Percentiles rank a stretch among this genome's conserved stretches.
phyloP scores from a whole-genome alignment of 805 yeast species.

The Cyberlindnera saturnus region DNA sequence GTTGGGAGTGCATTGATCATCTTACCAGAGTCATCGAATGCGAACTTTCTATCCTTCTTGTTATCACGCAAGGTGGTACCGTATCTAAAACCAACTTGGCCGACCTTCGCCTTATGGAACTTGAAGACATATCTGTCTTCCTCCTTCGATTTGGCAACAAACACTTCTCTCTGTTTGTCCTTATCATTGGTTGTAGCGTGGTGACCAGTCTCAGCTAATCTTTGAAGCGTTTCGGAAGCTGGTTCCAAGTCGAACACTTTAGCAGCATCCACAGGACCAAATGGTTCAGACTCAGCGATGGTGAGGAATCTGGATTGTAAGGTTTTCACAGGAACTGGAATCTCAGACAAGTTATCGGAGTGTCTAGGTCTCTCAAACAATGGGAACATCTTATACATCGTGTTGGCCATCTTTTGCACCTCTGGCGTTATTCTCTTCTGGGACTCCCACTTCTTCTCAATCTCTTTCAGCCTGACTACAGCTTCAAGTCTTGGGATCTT shows the following conservation, averaged over 20 bases:
- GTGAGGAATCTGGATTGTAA: constrained; percentile 77
- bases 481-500: constrained; percentile 88
- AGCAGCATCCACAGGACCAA: constrained; percentile 95
- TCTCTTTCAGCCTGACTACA: constrained; percentile 56
- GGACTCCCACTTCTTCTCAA: constrained; percentile 58
- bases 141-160: constrained; percentile 37
- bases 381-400: constrained; percentile 81
- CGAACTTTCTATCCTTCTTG: constrained; percentile 74
- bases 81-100: constrained; percentile 84
- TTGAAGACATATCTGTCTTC: constrained; percentile 63
- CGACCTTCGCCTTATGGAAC: constrained; percentile 74
- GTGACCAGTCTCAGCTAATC: constrained; percentile 54
- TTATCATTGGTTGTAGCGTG: constrained; percentile 27
- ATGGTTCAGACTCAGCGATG: constrained; percentile 90
- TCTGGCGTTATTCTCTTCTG: constrained; percentile 50
- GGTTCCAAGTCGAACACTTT: constrained; percentile 75
- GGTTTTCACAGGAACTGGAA: constrained; percentile 84
- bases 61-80: constrained; percentile 88
- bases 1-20: constrained; percentile 28
- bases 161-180: constrained; percentile 30
- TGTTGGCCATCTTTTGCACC: constrained; percentile 48
- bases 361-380: constrained; percentile 42
- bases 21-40: constrained; percentile 63
- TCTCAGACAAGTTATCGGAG: constrained; percentile 83
- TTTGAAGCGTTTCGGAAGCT: constrained; percentile 72